Base-by-base conservation (phyloP, 768 basidiomycete genomes). In the Floccularia luteovirens region DNA sequence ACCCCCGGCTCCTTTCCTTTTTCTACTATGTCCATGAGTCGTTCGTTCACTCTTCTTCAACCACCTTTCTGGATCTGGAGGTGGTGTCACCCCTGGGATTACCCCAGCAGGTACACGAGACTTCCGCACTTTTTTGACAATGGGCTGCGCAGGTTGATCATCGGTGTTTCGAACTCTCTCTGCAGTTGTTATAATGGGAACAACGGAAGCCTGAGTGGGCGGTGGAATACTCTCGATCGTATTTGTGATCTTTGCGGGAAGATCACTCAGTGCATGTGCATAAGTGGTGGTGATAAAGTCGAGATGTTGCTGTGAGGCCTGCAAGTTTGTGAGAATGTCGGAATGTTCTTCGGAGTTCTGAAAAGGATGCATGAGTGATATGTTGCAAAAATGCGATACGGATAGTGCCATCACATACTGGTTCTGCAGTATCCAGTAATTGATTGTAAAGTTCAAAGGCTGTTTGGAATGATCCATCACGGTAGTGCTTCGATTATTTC, bases 41-140 rank as follows among this genome's bases (percentile, higher is more conserved):
- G 82, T 72, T 36, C 86, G 67, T 57, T 89, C 85, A 38, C 76
- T 83, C 66, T 88, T 90, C 75, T 90, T 90, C 44, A 90, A 56
- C 88, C 88, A 90, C 46, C 88, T 67, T 57, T 90, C 88, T 19
- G 88, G 86, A 61, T 90, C 88, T 23, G 89, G 88, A 13, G 78
- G 70, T 21, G 87, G 86, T 3, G 87, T 88, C 10, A 86, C 77
- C 14, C 88, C 87, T 13, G 79, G 82, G 19, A 79, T 59, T 16
- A 90, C 81, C n/a, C 82, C 81, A 40, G 74, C 68, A 11, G 88
- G 87, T 13, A 90, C 69, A 53, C 86, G 79, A 46, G 75, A 74
- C 59, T 60, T 73, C 43, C 82, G 72, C 48, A 74, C 69, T 56
- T 74, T 75, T 61, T 67, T 73, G n/a, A n/a, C n/a, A 44, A 54